Evolutionary conservation across 495 filamentous ascomycete genomes (phyloP), one percentile per base, ranked within the genome.

Genomic region (Podospora comata): DNA sequence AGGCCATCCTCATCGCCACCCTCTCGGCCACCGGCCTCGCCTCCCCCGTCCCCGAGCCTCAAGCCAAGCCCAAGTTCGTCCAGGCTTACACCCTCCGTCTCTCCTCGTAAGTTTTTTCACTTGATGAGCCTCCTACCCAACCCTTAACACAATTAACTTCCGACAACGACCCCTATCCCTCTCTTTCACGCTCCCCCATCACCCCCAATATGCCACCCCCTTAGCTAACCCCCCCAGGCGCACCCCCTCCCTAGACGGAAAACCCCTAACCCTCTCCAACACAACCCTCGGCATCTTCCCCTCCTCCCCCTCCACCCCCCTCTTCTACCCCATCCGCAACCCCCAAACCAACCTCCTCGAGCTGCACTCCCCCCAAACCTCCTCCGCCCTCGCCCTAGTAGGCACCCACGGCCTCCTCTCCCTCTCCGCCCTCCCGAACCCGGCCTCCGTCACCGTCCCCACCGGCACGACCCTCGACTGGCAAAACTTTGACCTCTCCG

Each of bases 351-450:
- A 65, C 64, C 68, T 70, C n/a, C n/a, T 67, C 19, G 74, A 80
- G 69, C 74, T 82, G 58, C 80, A 78, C 73, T 76, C 74, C 34
- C 76, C 77, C 67, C 73, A 77, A 19, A 60, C 73, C 11, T 72
- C 71, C 60, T 70, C 72, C 39, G 69, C 74, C 15, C 70, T 82
- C 48, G 77, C 74, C 11, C 75, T 82, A 15, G 34, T 79, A 9
- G 80, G 80, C 28, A 69, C 68, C 18, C 69, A 75, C 65, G 73
- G 75, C 65, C 70, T 81, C 66, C 69, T 79, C 56, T 74, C 71
- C 65, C 70, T 81, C 23, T 73, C 73, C 32, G 70, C 75, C 67
- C 70, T 81, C 61, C 66, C 67, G n/a, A 77, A 81, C 70, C 80
- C 80, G 20, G 71, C 59, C 39, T 66, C 66, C 2, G 68, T 44